These are phyloP conservation scores for Laetiporus sulphureus DNA, from an alignment of 1,284 basidiomycete genomes.

Conservation along the genomic window DNA sequence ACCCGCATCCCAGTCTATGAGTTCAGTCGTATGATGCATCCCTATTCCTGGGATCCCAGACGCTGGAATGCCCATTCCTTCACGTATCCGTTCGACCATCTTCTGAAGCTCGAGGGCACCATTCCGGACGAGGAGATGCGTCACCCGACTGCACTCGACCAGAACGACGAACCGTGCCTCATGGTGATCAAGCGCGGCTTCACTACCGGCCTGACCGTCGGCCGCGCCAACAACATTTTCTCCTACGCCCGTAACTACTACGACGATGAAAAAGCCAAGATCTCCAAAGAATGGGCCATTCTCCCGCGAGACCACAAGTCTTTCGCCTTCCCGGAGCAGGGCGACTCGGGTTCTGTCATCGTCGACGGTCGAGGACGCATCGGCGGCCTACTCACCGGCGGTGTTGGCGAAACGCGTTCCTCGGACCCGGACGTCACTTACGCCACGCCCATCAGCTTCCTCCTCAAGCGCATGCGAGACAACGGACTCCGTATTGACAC, in stretches of 20 bases:
- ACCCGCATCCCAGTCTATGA: slow-evolving; percentile 6
- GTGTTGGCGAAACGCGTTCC: slow-evolving; percentile 12
- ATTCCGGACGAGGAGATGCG: slow-evolving; percentile 11
- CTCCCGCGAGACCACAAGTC: slow-evolving; percentile 16
- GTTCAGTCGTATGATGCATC: slow-evolving; percentile 14
- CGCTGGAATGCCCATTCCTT: too few relatives aligned
- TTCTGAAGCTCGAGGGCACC: slow-evolving; percentile 15
- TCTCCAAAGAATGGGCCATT: slow-evolving; percentile 19
- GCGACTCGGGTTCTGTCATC: slow-evolving; percentile 24
- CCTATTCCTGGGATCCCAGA: slow-evolving; percentile 11
- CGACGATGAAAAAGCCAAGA: slow-evolving; percentile 4
- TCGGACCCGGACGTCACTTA: slow-evolving; percentile 21
- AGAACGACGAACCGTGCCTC: slow-evolving; percentile 8
- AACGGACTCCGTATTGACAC: too few relatives aligned
- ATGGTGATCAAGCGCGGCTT: slow-evolving; percentile 12
- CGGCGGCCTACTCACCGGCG: slow-evolving; percentile 22
- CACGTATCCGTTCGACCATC: slow-evolving; percentile 17
- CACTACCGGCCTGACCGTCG: slow-evolving; percentile 11
- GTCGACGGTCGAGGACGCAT: slow-evolving; percentile 15
- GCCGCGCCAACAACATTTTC: slow-evolving; percentile 17
- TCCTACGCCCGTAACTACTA: slow-evolving; percentile 16
- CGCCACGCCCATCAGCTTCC: slow-evolving; percentile 19
- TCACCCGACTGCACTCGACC: slow-evolving; percentile 7
- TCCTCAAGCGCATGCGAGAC: slow-evolving; percentile 17
- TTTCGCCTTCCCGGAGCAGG: slow-evolving; percentile 17